Evolutionary conservation across 2,329 filamentous ascomycete species (phyloP), one percentile per base, ranked within the genome.

Genomic region (Stagonosporopsis rhizophila): DNA sequence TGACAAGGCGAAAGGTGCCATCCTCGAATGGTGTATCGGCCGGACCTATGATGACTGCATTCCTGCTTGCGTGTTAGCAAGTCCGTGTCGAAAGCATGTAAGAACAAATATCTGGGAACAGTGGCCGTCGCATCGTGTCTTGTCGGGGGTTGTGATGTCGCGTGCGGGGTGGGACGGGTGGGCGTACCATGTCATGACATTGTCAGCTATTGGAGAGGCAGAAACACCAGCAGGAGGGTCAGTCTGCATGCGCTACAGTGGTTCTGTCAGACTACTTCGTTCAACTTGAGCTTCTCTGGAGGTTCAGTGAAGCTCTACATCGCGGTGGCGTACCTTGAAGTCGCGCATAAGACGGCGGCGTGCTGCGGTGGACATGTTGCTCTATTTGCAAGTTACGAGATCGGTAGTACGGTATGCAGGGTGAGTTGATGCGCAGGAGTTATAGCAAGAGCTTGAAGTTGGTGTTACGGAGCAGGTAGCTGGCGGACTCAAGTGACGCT

Each of bases 21-120:
- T 99, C 95, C 79, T 99, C 95, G 72, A 98, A 99, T 1, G 95
- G 94, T 1, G 95, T 99, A 72, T 99, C 95, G 58, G 92, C 92
- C 35, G 94, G 94, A 9, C 94, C 94, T 69, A 99, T 98, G 61
- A 99, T 99, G 61, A 98, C 94, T 52, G 94, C 94, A 75, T 99
- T 99, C 94, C 94, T 97, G 54, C 50, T 35, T 28, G 17, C 11
- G 39, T 52, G 60, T 80, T 35, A 80, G 70, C 60, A 45, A 20
- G 12, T n/a, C 25, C 2, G 3, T 14, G 17, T 20, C 12, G 2
- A 6, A 23, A 14, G 5, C n/a, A 7, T 30, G 20, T 4, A 19
- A 14, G 30, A 2, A 12, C 15, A 11, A n/a, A 35, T n/a, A 2
- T 12, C 12, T 12, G 14, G 37, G 7, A 19, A 34, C 6, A 15